Percentiles rank a stretch among this genome's conserved stretches.
Evolutionary conservation across 2,329 filamentous ascomycete species (phyloP).

Genomic region (Pseudocercospora musae): DNA sequence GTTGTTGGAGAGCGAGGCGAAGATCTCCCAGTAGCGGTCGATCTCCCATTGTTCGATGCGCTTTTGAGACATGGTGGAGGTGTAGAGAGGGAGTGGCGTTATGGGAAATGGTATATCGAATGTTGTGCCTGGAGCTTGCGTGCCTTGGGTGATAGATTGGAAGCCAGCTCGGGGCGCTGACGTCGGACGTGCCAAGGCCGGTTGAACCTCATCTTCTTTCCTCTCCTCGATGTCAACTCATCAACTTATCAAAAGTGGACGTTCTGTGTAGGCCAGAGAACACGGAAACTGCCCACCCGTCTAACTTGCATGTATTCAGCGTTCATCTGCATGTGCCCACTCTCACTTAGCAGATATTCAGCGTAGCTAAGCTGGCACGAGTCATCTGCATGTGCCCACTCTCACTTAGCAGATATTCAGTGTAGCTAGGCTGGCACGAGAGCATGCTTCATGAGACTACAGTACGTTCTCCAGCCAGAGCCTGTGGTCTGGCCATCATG

Average conservation of each 20-base stretch:
- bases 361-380: too few species aligned
- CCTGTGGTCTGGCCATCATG: too few species aligned
- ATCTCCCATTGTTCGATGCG: conserved; percentile 70
- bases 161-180: background rate
- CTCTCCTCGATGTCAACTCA: background rate
- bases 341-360: too few species aligned
- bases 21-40: conserved; percentile 78
- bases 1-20: conserved; percentile 64
- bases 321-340: background rate
- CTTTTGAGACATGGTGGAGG: conserved; percentile 40
- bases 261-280: background rate
- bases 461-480: too few species aligned
- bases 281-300: background rate
- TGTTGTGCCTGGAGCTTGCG: background rate
- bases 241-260: background rate
- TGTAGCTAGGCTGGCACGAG: too few species aligned
- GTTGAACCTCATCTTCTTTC: background rate
- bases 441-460: too few species aligned
- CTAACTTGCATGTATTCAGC: background rate
- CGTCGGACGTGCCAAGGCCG: background rate
- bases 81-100: background rate
- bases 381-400: background rate
- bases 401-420: too few species aligned
- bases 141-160: background rate
- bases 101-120: background rate